A percentile compares a stretch with the other conserved stretches of the same genome.
phyloP scores from a whole-genome alignment of 2,329 filamentous ascomycete species.

The Alternaria sp. region DNA sequence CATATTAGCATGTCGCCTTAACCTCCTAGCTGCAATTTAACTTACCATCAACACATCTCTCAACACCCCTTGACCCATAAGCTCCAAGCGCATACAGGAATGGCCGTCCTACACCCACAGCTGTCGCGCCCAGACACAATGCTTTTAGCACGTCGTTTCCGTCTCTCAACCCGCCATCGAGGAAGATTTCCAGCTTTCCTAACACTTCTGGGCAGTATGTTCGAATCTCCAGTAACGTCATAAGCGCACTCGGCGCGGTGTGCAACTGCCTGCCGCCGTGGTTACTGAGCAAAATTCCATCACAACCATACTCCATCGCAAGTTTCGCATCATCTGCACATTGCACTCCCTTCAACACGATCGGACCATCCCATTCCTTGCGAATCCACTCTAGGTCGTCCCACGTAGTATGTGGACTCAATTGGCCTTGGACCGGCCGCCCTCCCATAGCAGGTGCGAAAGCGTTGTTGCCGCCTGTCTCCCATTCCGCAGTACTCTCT shows the following conservation, averaged over 20 bases:
- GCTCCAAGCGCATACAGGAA: conserved; percentile 52
- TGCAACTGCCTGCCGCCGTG: conserved; percentile 64
- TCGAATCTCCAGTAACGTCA: conserved; percentile 52
- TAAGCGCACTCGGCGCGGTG: conserved; percentile 49
- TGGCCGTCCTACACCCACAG: conserved; percentile 51
- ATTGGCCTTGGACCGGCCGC: conserved; percentile 44
- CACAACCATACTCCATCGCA: conserved; percentile 55
- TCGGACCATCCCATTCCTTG: conserved; percentile 52
- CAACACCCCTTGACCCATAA: conserved; percentile 50
- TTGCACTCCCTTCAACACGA: conserved; percentile 58
- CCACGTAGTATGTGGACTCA: conserved; percentile 60
- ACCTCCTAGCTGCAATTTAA: not conserved
- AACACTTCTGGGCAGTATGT: conserved; percentile 50
- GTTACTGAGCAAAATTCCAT: conserved; percentile 62
- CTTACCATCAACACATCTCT: conserved; percentile 51
- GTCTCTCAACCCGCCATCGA: conserved; percentile 51
- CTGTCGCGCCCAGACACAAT: conserved; percentile 52
- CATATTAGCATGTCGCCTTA: conserved; percentile 16
- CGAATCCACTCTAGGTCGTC: conserved; percentile 58
- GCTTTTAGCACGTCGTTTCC: conserved; percentile 53
- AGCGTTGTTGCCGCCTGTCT: conserved; percentile 61
- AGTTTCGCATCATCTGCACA: conserved; percentile 57
- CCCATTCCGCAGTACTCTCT: conserved; percentile 61
- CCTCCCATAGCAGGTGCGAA: conserved; percentile 66
- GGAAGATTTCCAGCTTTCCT: conserved; percentile 48